These are phyloP conservation scores for Lentinus tigrinus DNA, from an alignment of 768 basidiomycete species.

Conservation along the genomic window DNA sequence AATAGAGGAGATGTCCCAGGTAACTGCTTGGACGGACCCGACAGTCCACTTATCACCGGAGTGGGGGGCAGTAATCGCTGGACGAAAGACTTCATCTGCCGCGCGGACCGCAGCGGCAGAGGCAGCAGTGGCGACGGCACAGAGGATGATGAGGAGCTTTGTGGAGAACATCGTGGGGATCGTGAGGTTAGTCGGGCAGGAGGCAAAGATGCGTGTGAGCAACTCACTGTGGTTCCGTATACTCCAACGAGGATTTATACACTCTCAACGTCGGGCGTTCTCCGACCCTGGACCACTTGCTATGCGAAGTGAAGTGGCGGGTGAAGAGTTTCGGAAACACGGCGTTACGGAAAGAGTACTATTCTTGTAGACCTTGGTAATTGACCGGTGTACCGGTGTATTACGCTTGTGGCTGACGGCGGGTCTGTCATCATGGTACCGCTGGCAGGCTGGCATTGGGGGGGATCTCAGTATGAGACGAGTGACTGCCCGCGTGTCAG, in stretches of 20 bases:
- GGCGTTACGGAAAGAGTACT: too few relatives aligned
- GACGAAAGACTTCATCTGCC: conserved; percentile 34
- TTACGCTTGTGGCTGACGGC: too few relatives aligned
- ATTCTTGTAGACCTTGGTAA: too few relatives aligned
- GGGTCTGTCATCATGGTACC: too few relatives aligned
- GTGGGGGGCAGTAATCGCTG: conserved; percentile 41
- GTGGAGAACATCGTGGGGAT: conserved; percentile 11
- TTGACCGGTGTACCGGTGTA: too few relatives aligned
- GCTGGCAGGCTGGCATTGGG: too few relatives aligned
- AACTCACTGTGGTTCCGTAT: not conserved
- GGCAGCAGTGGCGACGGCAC: conserved; percentile 26
- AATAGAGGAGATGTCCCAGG: conserved; percentile 43
- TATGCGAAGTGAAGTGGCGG: too few relatives aligned
- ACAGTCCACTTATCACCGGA: conserved; percentile 34
- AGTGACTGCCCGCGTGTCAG: too few relatives aligned
- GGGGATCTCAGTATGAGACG: too few relatives aligned
- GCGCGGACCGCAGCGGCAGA: conserved; percentile 27
- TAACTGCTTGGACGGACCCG: conserved; percentile 38
- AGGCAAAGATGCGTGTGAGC: not conserved
- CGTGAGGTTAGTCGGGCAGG: not conserved
- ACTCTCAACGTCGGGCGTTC: not conserved
- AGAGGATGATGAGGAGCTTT: conserved; percentile 23
- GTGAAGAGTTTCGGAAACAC: too few relatives aligned
- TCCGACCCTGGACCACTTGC: not conserved
- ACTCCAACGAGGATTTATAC: not conserved